Percentiles rank a stretch among this genome's conserved stretches.
These are phyloP conservation scores for Porpolomopsis calyptriformis DNA, from an alignment of 768 basidiomycete genomes.

Conservation along the genomic window DNA sequence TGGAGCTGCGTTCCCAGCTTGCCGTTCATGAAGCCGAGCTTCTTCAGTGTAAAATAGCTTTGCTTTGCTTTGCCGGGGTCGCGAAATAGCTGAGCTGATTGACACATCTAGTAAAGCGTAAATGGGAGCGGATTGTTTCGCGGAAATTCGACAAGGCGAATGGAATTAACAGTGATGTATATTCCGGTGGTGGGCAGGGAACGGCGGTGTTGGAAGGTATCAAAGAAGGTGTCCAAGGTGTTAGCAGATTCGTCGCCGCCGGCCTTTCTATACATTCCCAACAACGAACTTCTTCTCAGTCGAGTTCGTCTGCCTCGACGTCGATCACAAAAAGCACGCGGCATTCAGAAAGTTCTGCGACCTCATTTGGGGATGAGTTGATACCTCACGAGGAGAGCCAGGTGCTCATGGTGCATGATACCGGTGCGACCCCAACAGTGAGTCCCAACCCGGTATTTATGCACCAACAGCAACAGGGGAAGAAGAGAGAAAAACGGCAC, in stretches of 20 bases:
- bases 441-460: slow-evolving; percentile 38
- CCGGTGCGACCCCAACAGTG: slow-evolving; percentile 39
- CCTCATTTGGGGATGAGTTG: slow-evolving; percentile 33
- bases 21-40: slow-evolving; percentile 64
- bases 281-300: slow-evolving; percentile 16
- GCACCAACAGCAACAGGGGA: slow-evolving; percentile 19
- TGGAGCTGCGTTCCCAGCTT: slow-evolving; percentile 71
- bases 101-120: slow-evolving; percentile 50
- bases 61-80: not conserved
- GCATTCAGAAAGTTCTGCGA: slow-evolving; percentile 35
- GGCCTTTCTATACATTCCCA: slow-evolving; percentile 20
- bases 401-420: slow-evolving; percentile 36
- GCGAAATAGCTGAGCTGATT: not conserved
- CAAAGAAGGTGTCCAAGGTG: slow-evolving; percentile 53
- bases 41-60: slow-evolving; percentile 38
- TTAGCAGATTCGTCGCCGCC: slow-evolving; percentile 46
- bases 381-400: slow-evolving; percentile 15
- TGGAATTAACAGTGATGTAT: slow-evolving; percentile 11
- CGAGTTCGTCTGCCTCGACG: slow-evolving; percentile 23
- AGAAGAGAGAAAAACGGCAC: slow-evolving; percentile 10
- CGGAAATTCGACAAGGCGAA: slow-evolving; percentile 38
- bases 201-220: slow-evolving; percentile 45
- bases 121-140: slow-evolving; percentile 74
- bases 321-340: slow-evolving; percentile 17
- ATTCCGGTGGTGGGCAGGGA: slow-evolving; percentile 15